Evolutionary conservation across 208 protist species (phyloP).

Genomic region (Naegleria lovaniensis): DNA sequence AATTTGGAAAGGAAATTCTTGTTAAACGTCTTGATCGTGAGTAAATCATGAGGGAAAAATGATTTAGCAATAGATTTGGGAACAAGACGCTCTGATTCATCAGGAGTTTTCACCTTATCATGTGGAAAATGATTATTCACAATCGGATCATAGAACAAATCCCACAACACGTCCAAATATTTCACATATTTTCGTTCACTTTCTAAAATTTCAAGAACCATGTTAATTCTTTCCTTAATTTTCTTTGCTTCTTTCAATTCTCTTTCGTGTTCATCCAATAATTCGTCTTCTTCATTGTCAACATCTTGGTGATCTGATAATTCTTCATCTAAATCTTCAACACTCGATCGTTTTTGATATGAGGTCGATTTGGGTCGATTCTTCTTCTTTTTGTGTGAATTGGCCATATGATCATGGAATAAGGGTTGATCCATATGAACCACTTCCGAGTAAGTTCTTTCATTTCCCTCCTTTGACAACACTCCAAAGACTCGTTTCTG

Average conservation of each 20-base stretch:
- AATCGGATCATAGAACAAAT: conserved; percentile 22
- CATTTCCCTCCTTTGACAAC: neutral
- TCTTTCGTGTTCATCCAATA: neutral
- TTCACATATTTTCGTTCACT: conserved; percentile 20
- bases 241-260: neutral
- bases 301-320: too few species aligned
- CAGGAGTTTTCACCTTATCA: neutral
- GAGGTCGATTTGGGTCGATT: too few species aligned
- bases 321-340: neutral
- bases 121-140: neutral
- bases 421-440: neutral
- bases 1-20: neutral
- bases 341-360: neutral
- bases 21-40: neutral
- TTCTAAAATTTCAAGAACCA: conserved; percentile 9
- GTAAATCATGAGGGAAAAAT: neutral
- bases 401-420: neutral
- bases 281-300: neutral
- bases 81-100: neutral
- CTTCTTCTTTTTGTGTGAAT: neutral
- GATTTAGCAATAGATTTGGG: neutral
- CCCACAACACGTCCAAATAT: neutral
- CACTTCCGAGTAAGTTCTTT: neutral
- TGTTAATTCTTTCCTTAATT: conserved; percentile 6
- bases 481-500: neutral